Evolutionary conservation across 2,329 filamentous ascomycete genomes (phyloP), one percentile per base, ranked within the genome.

Genomic region (Acrodontium crateriforme): DNA sequence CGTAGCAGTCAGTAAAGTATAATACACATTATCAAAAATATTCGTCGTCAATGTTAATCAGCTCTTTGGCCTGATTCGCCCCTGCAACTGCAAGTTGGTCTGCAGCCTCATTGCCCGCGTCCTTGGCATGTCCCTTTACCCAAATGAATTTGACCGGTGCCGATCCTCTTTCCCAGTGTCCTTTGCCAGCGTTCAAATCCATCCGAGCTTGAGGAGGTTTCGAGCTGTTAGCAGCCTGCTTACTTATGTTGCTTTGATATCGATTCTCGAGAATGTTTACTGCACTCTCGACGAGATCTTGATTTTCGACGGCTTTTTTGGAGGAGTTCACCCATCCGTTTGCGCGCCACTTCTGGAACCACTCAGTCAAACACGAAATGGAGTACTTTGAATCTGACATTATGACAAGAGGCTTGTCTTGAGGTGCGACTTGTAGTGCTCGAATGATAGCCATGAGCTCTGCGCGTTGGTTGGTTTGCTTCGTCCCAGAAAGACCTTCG

Each of bases 401-500:
- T 40, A 98, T 91, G 31, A 74, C 67, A 9, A 91, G 68, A 34
- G 73, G 63, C 32, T 78, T 67, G 32, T 75, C 64, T 10, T 69
- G 56, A 1, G 80, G 75, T 2, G 76, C 73, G 24, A 77, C 69
- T 46, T 94, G 74, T 13, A 95, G 64, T 1, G 85, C 85, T 32
- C 85, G 78, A 16, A 81, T 63, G 37, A 95, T 78, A 6, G 84
- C 89, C 14, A 80, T 85, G 33, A 98, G 63, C 58, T 98, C 89
- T n/a, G 87, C 89, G 3, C 89, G 79, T 53, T 95, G 83, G 51
- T 98, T 98, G 1, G 89, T 95, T 56, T 95, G 89, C 7, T 66
- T 63, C 10, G 67, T 62, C 27, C 83, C 83, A 28, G 65, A 56
- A 2, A 94, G 68, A 3, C 74, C 72, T 54, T 91, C 84, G 9